Evolutionary conservation across 2,329 filamentous ascomycete genomes (phyloP).

Genomic region (Beauveria varroae): DNA sequence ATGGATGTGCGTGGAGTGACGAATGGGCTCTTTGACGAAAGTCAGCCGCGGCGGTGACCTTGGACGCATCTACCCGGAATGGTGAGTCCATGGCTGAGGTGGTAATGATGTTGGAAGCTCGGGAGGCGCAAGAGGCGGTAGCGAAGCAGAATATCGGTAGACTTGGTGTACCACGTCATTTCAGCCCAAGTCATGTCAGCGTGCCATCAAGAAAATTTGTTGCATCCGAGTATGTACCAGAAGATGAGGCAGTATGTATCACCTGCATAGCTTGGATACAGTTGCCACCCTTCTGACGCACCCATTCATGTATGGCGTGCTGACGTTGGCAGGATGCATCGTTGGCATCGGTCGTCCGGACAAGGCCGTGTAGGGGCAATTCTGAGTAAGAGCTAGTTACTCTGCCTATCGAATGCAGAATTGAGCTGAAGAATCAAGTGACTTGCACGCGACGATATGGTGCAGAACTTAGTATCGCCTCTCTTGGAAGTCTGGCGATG

Average conservation of each 20-base stretch:
- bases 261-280: no score
- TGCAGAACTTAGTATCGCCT: no score
- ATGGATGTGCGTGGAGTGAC: not conserved
- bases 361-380: not conserved
- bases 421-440: not conserved
- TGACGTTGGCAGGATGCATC: slow-evolving; percentile 4
- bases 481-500: not conserved
- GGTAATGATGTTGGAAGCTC: not conserved
- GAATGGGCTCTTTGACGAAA: not conserved
- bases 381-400: not conserved
- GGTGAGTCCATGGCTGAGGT: not conserved
- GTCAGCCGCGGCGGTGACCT: not conserved
- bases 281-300: no score
- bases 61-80: not conserved
- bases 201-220: not conserved
- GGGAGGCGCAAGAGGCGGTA: no score
- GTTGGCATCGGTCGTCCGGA: not conserved
- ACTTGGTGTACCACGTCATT: not conserved
- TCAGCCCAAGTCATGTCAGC: not conserved
- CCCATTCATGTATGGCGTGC: not conserved
- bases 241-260: not conserved
- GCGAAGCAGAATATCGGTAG: not conserved
- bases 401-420: not conserved
- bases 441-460: not conserved
- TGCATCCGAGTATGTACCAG: not conserved